Conservation (phyloP, 164 flowering plant genomes). For the Liquidambar formosana region DNA sequence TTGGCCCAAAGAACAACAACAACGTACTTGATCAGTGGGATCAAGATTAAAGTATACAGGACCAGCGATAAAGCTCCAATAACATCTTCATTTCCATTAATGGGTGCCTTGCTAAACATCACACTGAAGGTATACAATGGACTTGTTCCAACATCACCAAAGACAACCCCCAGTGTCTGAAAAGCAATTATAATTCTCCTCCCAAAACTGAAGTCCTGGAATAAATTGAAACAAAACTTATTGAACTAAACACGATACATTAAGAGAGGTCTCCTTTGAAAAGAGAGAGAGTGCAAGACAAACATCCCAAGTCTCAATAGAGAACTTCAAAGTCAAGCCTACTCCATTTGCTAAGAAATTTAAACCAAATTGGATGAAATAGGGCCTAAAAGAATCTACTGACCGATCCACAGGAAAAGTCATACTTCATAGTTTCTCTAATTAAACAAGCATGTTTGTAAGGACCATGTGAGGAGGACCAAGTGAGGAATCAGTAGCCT, state of each 20-base stretch:
- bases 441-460: too few species aligned
- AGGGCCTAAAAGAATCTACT: background rate
- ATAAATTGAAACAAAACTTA: background rate
- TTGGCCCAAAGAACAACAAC: conserved; percentile 94
- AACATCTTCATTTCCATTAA: conserved; percentile 77
- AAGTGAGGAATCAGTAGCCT: too few species aligned
- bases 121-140: conserved; percentile 95
- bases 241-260: background rate
- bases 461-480: too few species aligned
- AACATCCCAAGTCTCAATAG: background rate
- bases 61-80: conserved; percentile 93
- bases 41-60: conserved; percentile 81
- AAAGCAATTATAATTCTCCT: conserved; percentile 67
- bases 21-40: conserved; percentile 89
- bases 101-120: conserved; percentile 90
- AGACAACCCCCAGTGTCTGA: conserved; percentile 95
- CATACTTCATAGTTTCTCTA: too few species aligned
- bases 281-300: background rate
- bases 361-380: background rate
- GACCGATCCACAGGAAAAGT: background rate
- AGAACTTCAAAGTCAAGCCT: background rate
- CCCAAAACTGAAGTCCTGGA: conserved; percentile 77
- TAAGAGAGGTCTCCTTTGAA: background rate
- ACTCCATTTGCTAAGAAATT: background rate
- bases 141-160: conserved; percentile 99